Evolutionary conservation across 306 rosid genomes (phyloP), one percentile per base, ranked within the genome.

Genomic region (Cajanus cajan): DNA sequence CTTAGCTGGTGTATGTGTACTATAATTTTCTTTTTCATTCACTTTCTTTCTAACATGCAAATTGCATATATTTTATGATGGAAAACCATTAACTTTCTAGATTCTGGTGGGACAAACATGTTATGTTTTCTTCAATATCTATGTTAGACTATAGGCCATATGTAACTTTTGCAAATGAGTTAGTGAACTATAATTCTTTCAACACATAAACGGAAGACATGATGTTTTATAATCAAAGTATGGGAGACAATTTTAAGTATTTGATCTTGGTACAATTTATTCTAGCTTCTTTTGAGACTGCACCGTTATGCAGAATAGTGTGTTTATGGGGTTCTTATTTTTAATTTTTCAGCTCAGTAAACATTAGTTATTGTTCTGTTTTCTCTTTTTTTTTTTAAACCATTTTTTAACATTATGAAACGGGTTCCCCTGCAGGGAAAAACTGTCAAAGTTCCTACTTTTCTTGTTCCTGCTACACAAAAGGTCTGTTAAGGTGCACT

Each of bases 401-500:
- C 31, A 1, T 24, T 43, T 7, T 22, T 55, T 47, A 65, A 24
- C 65, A 54, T 78, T 6, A 67, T 39, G 58, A 61, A 68, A 74
- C 22, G 0, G 21, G 54, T 69, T 54, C 9, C 8, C 5, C 19
- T 85, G 75, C 73, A 94, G 98, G 92, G 97, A 0, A 88, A 91
- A 84, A 79, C 78, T 68, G 93, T 91, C 66, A 88, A 90, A 82
- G 97, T 94, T 54, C 92, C 98, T 41, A 94, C 97, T 55, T 94
- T 94, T 82, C 94, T 91, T 45, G 98, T 91, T 57, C 98, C 97
- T 21, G 98, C 97, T 58, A 89, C 97, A 9, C 97, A 87, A 63
- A 91, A 90, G 97, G 98, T 93, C 47, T 48, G 78, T 62, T 0
- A 28, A 72, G 36, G 59, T 48, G 57, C 36, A 80, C 72, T 48